These are phyloP conservation scores for Eragrostis tef DNA, from an alignment of 202 grass and related monocot genomes.

Conservation along the genomic window DNA sequence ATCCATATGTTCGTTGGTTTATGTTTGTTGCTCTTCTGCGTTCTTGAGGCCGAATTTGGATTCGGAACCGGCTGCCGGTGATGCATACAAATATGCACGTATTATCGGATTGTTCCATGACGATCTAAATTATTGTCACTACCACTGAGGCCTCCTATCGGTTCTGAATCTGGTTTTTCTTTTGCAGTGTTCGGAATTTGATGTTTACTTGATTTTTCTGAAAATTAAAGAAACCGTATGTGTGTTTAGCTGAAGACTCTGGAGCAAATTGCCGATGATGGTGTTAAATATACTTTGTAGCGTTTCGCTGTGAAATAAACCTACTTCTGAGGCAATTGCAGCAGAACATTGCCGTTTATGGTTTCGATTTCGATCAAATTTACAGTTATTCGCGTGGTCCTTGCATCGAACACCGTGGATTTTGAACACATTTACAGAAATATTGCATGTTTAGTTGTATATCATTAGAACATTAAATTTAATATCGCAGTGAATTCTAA, in stretches of 20 bases:
- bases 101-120: conserved; percentile 59
- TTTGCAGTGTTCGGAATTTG: not conserved
- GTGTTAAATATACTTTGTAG: conserved; percentile 74
- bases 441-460: too few relatives aligned
- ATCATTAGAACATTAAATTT: too few relatives aligned
- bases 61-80: conserved; percentile 27
- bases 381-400: too few relatives aligned
- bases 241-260: not conserved
- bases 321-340: conserved; percentile 32
- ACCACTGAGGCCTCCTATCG: conserved; percentile 49
- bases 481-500: too few relatives aligned
- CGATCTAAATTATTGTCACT: conserved; percentile 60
- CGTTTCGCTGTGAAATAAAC: conserved; percentile 45
- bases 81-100: conserved; percentile 53
- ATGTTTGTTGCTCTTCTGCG: not conserved
- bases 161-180: not conserved
- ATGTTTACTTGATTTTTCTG: rapidly evolving
- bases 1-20: not conserved
- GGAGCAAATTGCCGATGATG: conserved; percentile 34
- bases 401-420: too few relatives aligned
- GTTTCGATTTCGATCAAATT: too few relatives aligned
- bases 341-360: too few relatives aligned
- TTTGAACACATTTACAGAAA: too few relatives aligned
- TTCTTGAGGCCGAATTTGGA: too few relatives aligned
- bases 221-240: too few relatives aligned